Conservation (phyloP, 2,329 filamentous ascomycete genomes). For the Calonectria leucothoes region DNA sequence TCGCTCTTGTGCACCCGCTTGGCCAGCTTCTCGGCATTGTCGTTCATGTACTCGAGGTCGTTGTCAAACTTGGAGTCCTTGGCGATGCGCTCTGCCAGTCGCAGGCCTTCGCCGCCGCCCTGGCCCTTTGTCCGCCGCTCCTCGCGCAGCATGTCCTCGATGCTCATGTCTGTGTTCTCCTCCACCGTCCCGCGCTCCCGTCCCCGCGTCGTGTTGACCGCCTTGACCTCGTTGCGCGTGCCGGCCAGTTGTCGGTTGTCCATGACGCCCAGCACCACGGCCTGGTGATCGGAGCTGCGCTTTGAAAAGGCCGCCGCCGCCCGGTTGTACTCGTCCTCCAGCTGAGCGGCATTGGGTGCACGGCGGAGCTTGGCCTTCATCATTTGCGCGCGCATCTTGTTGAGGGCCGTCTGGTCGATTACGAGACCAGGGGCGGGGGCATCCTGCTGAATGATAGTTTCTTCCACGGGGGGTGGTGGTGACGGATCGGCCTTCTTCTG, state of each 20-base stretch:
- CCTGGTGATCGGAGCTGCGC: constrained; percentile 67
- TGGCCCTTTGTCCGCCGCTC: constrained; percentile 87
- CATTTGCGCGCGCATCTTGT: constrained; percentile 90
- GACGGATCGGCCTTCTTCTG: constrained; percentile 53
- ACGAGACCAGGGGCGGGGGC: constrained; percentile 48
- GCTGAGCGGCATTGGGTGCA: constrained; percentile 77
- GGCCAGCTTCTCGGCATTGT: constrained; percentile 92
- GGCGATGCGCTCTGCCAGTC: constrained; percentile 91
- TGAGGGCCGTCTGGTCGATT: constrained; percentile 83
- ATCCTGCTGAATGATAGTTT: constrained; percentile 59
- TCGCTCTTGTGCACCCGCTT: constrained; percentile 89
- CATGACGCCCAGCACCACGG: constrained; percentile 85
- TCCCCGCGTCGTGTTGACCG: constrained; percentile 83
- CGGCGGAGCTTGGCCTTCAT: constrained; percentile 94
- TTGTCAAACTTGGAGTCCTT: constrained; percentile 93
- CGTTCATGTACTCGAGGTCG: constrained; percentile 96
- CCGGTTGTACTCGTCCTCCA: constrained; percentile 87
- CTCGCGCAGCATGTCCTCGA: constrained; percentile 97
- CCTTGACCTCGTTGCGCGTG: constrained; percentile 77
- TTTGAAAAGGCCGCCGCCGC: constrained; percentile 71
- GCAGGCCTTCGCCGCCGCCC: constrained; percentile 81
- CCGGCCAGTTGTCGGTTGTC: constrained; percentile 91
- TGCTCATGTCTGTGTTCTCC: constrained; percentile 94
- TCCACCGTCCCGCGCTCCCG: constrained; percentile 85
- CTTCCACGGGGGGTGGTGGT: constrained; percentile 47